Evolutionary conservation across 768 basidiomycete genomes (phyloP), one percentile per base, ranked within the genome.

Genomic region (Boletus pseudopeckii): DNA sequence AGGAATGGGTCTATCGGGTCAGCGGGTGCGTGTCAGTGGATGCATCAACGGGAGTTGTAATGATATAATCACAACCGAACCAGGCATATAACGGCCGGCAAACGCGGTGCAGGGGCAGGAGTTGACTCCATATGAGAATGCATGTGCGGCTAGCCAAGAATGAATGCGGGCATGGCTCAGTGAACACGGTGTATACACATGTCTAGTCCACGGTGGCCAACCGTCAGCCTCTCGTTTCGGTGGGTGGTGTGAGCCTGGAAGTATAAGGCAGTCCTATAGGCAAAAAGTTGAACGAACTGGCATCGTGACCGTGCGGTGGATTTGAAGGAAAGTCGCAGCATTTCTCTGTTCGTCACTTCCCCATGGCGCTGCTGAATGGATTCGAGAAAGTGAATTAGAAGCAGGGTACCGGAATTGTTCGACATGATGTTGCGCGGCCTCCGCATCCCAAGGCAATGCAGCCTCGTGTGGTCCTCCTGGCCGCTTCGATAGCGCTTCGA

Each of bases 401-500:
- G 54, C 17, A 52, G 24, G 33, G 48, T 33, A 32, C 39, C 18
- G 39, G 42, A 51, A 54, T 38, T 44, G 50, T 53, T 17, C 44
- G 26, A 48, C 54, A 40, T 30, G 46, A 45, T 48, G 58, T 34
- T 56, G 47, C 64, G 45, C 58, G 54, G 58, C 55, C 53, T 37
- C 56, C 22, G 52, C 34, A 36, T 28, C 7, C 41, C 47, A 17
- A 38, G 39, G 30, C n/a, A 48, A 47, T 38, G 38, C 32, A 28
- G 46, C 64, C 64, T 62, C 64, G 57, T 68, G 64, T 55, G 37
- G 40, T 43, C 63, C 64, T 68, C 46, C 63, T 57, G 60, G 66
- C 42, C 13, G 37, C 26, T 17, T 22, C 6, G 55, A 56, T 50
- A 22, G 45, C 47, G 47, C 48, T 50, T 59, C 24, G 55, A 53